A percentile compares a stretch with the other conserved stretches of the same genome.
Conservation (phyloP, 1,284 basidiomycete species). For the Golubevia sp. region DNA sequence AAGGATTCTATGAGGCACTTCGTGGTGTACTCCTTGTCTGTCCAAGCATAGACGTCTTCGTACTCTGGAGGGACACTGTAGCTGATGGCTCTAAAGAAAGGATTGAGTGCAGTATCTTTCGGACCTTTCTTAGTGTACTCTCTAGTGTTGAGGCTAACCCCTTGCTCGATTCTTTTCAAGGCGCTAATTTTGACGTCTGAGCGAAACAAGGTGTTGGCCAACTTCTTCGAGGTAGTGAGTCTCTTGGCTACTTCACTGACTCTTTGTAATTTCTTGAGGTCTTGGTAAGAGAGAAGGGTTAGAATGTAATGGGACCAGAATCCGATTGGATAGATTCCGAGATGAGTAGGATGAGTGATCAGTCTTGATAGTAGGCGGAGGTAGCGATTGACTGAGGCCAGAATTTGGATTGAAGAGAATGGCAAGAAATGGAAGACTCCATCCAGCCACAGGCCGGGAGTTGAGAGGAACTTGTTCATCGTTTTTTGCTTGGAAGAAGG, state of each 20-base stretch:
- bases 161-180: too few relatives aligned
- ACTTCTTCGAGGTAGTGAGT: not conserved
- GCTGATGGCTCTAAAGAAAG: not conserved
- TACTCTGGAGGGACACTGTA: not conserved
- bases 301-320: not conserved
- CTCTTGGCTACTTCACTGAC: not conserved
- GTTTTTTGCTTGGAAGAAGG: too few relatives aligned
- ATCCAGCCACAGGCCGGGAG: too few relatives aligned
- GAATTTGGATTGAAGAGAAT: not conserved
- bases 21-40: too few relatives aligned
- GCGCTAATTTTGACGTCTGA: too few relatives aligned
- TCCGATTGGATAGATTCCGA: not conserved
- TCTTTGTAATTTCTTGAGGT: not conserved
- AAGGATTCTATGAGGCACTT: too few relatives aligned
- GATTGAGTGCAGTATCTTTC: too few relatives aligned
- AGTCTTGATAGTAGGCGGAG: not conserved
- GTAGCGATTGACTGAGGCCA: not conserved
- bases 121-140: too few relatives aligned
- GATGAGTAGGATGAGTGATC: not conserved
- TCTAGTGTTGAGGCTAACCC: not conserved
- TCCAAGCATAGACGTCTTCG: not conserved
- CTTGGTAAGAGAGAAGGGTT: not conserved
- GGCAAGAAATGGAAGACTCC: not conserved
- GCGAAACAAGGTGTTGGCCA: too few relatives aligned
- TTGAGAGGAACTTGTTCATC: too few relatives aligned